These are phyloP conservation scores for Durotheca rogersii DNA, from an alignment of 495 filamentous ascomycete genomes.

Conservation along the genomic window DNA sequence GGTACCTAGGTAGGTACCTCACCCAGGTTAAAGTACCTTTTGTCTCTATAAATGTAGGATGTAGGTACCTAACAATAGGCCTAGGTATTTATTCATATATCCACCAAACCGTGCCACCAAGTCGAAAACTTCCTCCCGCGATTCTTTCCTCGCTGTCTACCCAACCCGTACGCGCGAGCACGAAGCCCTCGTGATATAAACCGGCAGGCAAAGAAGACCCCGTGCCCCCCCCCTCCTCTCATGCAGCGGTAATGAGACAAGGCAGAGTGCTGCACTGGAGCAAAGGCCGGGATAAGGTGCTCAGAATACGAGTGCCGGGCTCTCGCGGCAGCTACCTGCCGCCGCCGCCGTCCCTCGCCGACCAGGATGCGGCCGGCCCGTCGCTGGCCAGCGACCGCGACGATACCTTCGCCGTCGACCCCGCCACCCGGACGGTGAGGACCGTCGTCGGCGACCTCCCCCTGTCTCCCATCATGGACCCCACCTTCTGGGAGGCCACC, in stretches of 20 bases:
- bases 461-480: conserved; percentile 56
- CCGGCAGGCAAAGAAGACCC: neutral
- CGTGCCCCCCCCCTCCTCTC: conserved; percentile 4
- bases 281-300: conserved; percentile 21
- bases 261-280: conserved; percentile 26
- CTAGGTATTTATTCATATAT: no score
- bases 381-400: conserved; percentile 16
- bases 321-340: neutral
- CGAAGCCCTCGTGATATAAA: no score
- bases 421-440: conserved; percentile 37
- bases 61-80: no score
- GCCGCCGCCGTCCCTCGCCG: neutral
- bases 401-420: conserved; percentile 33
- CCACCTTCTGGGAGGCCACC: conserved; percentile 41
- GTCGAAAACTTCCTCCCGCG: no score
- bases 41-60: no score
- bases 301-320: conserved; percentile 1
- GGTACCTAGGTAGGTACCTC: no score
- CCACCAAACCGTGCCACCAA: no score
- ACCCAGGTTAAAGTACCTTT: no score
- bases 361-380: neutral
- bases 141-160: no score
- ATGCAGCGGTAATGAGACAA: conserved; percentile 38
- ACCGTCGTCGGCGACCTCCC: conserved; percentile 45
- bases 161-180: no score